Base-by-base conservation (phyloP, 2,329 filamentous ascomycete species). In the Cladosporium phlei region DNA sequence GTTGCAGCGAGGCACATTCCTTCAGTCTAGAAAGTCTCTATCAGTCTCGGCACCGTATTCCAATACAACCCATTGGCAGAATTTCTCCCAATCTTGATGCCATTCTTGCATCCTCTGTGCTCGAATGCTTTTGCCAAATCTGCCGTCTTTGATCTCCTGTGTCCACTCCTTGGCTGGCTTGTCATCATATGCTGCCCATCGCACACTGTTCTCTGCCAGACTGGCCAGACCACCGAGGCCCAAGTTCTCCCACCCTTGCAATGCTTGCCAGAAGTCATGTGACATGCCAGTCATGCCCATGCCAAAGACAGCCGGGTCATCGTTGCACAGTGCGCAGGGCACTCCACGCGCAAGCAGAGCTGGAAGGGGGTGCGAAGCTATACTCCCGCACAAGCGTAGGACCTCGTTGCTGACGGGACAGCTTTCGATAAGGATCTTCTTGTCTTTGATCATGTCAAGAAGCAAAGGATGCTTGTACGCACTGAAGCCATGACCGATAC, bases 401-500 rank as follows among this genome's bases (percentile, higher is more conserved):
- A 94, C 83, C 64, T 95, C 89, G 66, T 95, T 95, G 11, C 84
- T 89, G 49, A 95, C 89, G 0, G 90, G 90, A 64, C 90, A 97
- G 57, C 83, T 86, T 66, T 97, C 93, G 48, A 97, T 72, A 5
- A 95, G 75, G 50, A 97, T 94, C 53, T 83, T 83, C 69, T 86
- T 88, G 54, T 95, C 84, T 60, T 90, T 91, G 55, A 95, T 83
- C 71, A 95, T 84, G 58, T 95, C 85, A 53, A 94, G 80, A 10
- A 97, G 78, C 4, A 95, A 74, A 0, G 91, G 93, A 66, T 97
- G 93, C 63, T 94, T 95, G 75, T 85, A 93, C 9, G 97, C 74
- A 17, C 85, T 88, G 66, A 88, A 93, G 1, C 82, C 89, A 62
- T 96, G 89, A 1, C 91, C 91, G 51, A 98, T 94, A 49, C 93